A percentile compares a stretch with the other conserved stretches of the same genome.
phyloP scores from a whole-genome alignment of 441 rosid species.

The Gossypium aridum region DNA sequence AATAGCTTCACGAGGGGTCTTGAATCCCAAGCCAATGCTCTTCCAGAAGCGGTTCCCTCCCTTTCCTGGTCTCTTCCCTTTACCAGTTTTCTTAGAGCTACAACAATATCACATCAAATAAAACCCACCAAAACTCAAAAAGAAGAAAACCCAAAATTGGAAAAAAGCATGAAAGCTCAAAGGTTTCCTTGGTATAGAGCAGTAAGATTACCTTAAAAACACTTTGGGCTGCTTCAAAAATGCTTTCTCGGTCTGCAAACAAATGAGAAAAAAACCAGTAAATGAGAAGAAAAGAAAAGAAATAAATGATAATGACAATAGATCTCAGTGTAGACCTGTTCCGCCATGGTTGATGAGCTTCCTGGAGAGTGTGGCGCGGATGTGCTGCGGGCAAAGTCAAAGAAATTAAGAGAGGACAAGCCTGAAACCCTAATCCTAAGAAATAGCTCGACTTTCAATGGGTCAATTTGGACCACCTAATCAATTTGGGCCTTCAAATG shows the following conservation, averaged over 20 bases:
- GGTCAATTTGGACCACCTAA: not conserved
- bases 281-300: not conserved
- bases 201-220: constrained; percentile 43
- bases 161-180: not conserved
- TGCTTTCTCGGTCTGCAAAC: constrained; percentile 45
- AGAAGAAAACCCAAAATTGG: not conserved
- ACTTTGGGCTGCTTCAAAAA: constrained; percentile 83
- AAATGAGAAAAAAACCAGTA: not conserved
- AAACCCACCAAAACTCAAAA: not conserved
- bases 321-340: not conserved
- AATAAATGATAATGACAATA: not conserved
- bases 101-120: not conserved
- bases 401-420: not conserved
- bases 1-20: constrained; percentile 53
- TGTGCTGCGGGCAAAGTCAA: not conserved
- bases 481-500: not conserved
- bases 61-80: constrained; percentile 54
- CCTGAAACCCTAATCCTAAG: not conserved
- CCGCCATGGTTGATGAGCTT: not conserved
- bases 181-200: constrained; percentile 19
- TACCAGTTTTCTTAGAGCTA: constrained; percentile 51
- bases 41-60: constrained; percentile 54
- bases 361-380: not conserved
- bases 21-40: constrained; percentile 54
- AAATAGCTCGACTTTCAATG: not conserved